A percentile compares a stretch with the other conserved stretches of the same genome.
Evolutionary conservation across 345 rosid species (phyloP).

Genomic region (Balakata baccata): DNA sequence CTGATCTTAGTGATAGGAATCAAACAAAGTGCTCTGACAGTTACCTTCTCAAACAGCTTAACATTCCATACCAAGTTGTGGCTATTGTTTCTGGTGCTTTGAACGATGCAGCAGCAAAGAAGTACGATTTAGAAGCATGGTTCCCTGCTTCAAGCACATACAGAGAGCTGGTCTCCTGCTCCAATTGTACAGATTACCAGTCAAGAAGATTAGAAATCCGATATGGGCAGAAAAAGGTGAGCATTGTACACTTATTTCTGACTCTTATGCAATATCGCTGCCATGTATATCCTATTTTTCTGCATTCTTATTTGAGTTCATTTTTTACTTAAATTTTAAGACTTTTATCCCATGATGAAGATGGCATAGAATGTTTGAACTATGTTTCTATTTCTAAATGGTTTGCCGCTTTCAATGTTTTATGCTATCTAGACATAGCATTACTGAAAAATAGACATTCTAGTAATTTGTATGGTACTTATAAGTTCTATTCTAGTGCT

Average conservation of each 20-base stretch:
- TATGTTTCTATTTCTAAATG: not conserved
- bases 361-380: not conserved
- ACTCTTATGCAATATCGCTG: not conserved
- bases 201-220: constrained; percentile 84
- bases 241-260: not conserved
- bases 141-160: constrained; percentile 86
- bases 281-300: not conserved
- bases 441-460: too few species aligned
- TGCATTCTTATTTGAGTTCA: not conserved
- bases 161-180: constrained; percentile 90
- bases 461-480: not conserved
- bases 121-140: constrained; percentile 95
- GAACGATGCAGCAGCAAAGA: constrained; percentile 95
- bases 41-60: constrained; percentile 50
- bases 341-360: too few species aligned
- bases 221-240: constrained; percentile 89
- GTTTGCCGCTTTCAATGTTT: not conserved
- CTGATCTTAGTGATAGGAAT: not conserved
- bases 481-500: not conserved
- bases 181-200: constrained; percentile 89
- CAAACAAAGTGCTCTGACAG: not conserved
- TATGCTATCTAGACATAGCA: not conserved
- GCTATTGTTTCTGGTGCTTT: constrained; percentile 88
- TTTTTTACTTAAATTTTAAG: not conserved
- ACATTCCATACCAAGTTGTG: constrained; percentile 73